Conservation (phyloP, 129 eudicot species). For the Flaveria brownii region DNA sequence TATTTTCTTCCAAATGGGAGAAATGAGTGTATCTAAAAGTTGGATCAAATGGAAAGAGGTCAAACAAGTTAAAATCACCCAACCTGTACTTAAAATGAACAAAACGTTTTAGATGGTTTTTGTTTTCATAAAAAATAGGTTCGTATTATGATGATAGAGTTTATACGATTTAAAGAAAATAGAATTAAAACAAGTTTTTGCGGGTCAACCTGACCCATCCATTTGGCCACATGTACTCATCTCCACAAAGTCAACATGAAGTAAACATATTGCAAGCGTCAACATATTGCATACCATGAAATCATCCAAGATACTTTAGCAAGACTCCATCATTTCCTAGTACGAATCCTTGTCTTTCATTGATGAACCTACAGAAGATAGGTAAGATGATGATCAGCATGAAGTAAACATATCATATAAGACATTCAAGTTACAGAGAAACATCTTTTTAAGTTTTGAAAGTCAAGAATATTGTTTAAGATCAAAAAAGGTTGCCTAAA, state of each 20-base stretch:
- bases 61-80: not conserved
- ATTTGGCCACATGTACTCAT: constrained; percentile 9
- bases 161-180: not conserved
- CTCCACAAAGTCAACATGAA: not conserved
- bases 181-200: not conserved
- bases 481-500: not conserved
- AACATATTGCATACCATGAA: constrained; percentile 36
- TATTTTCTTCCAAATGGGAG: not conserved
- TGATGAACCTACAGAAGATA: constrained; percentile 68
- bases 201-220: constrained; percentile 8
- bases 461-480: not conserved
- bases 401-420: not conserved
- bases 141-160: not conserved
- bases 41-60: not conserved
- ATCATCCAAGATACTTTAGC: constrained; percentile 89
- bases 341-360: constrained; percentile 88
- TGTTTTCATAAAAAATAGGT: not conserved
- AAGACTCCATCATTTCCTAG: constrained; percentile 98
- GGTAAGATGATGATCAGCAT: constrained; percentile 11
- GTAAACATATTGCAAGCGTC: not conserved
- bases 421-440: not conserved
- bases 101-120: not conserved
- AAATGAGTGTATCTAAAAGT: not conserved
- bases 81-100: not conserved
- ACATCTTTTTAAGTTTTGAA: not conserved